Base-by-base conservation (phyloP, 202 grass and related monocot genomes). In the Dendrocalamus latiflorus region DNA sequence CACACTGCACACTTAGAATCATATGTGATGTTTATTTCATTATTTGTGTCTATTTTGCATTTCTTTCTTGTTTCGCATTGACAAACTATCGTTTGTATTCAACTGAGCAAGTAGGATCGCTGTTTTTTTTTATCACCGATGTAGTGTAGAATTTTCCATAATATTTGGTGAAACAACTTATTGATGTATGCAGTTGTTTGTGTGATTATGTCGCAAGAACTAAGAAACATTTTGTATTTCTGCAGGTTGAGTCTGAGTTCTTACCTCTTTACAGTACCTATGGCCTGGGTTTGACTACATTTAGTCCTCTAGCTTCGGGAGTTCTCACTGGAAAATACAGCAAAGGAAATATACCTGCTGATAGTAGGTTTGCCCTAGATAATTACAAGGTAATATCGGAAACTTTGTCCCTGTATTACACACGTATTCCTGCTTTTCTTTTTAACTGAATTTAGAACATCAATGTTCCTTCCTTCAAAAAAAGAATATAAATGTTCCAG, bases 231-330 rank as follows among this genome's bases (percentile, higher is more conserved):
- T 70, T 63, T 75, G 21, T 74, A 33, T 86, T 81, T 72, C 20
- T 94, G 81, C 85, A 95, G 95, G 95, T 95, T 73, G 93, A 99
- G 70, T 86, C 89, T 26, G 96, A 99, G 48, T 99, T 93, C 44
- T 20, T 99, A 51, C 96, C 96, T 71, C 89, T 99, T 21, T 99
- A 99, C 78, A 95, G 50, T 36, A 86, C 77, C 8, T 92, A 99
- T 75, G 96, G 96, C 70, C 51, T 95, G 47, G 96, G 96, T 42
- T 89, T 99, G 79, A 99, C 93, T 17, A 95, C 96, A 73, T 99
- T 87, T 89, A 99, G 96, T 81, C 93, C 96, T 69, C 89, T 99
- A 59, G 93, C 96, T 87, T 99, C 96, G 16, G 96, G 96, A 45
- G 91, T 99, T 59, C 93, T 99, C 42, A 92, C 89, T 57, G 96